Evolutionary conservation across 2,329 filamentous ascomycete species (phyloP).

Genomic region (Fusarium citri): DNA sequence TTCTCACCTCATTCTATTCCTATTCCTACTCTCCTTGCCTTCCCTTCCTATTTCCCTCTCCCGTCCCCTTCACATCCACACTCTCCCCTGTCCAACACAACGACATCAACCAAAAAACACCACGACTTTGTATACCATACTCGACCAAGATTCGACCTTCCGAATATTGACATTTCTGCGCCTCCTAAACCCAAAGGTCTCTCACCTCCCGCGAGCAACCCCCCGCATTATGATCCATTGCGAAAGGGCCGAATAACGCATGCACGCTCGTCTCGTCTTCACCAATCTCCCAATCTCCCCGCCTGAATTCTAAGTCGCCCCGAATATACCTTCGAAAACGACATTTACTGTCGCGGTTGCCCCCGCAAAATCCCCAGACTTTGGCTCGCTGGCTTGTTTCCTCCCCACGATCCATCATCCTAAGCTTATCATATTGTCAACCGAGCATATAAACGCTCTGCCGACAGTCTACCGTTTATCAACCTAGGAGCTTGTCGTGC

Average conservation of each 20-base stretch:
- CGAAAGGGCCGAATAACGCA: conserved; percentile 55
- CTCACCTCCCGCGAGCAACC: conserved; percentile 27
- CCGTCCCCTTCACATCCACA: conserved; percentile 35
- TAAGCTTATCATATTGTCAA: conserved; percentile 18
- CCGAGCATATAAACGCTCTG: conserved; percentile 9
- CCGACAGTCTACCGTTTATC: conserved; percentile 2
- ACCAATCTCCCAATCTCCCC: conserved; percentile 39
- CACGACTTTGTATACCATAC: background rate
- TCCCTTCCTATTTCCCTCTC: conserved; percentile 23
- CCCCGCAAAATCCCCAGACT: conserved; percentile 51
- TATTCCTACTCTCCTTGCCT: conserved; percentile 27
- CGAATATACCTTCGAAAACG: conserved; percentile 41
- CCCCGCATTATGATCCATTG: conserved; percentile 51
- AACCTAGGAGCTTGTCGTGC: conserved; percentile 11
- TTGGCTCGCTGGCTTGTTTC: conserved; percentile 32
- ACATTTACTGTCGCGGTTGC: conserved; percentile 33
- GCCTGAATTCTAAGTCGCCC: conserved; percentile 35
- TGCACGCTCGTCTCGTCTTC: conserved; percentile 43
- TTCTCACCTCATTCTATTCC: conserved; percentile 38
- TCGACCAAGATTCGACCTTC: background rate
- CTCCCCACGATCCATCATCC: conserved; percentile 18
- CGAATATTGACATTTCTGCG: conserved; percentile 12
- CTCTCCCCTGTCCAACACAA: conserved; percentile 7
- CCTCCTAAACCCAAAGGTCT: conserved; percentile 19
- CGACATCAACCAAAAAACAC: conserved; percentile 4